Evolutionary conservation across 2,329 filamentous ascomycete genomes (phyloP).

Genomic region (Penicillium sp.): DNA sequence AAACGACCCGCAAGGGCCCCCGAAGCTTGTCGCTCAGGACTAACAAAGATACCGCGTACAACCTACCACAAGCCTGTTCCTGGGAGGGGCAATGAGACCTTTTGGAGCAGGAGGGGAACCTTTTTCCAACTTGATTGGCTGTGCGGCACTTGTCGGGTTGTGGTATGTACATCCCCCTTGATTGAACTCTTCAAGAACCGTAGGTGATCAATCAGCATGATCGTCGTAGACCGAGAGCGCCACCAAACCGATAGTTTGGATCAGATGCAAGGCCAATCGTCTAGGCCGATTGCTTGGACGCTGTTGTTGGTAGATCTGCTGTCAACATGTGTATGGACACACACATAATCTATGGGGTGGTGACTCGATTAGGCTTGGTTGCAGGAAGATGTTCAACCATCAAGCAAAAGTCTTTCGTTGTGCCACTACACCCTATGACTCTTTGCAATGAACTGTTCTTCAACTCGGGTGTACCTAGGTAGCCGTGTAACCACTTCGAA

Average conservation of each 20-base stretch:
- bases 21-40: not conserved
- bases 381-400: not conserved
- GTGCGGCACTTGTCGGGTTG: not conserved
- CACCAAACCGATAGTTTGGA: slow-evolving; percentile 18
- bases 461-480: not conserved
- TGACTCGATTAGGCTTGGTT: not conserved
- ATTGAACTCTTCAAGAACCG: slow-evolving; percentile 12
- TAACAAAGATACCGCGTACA: slow-evolving; percentile 13
- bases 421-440: not conserved
- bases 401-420: not conserved
- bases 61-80: slow-evolving; percentile 11
- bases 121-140: not conserved
- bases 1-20: slow-evolving; percentile 18
- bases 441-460: not conserved
- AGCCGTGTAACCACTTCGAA: slow-evolving; percentile 8
- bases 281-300: slow-evolving; percentile 3
- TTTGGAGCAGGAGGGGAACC: slow-evolving; percentile 7
- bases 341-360: not conserved
- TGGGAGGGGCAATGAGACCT: slow-evolving; percentile 1
- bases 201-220: slow-evolving; percentile 19
- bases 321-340: not conserved
- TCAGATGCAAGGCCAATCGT: slow-evolving; percentile 22
- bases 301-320: not conserved
- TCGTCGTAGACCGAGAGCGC: slow-evolving; percentile 14
- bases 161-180: slow-evolving; percentile 23